These are phyloP conservation scores for Alternaria ethzedia DNA, from an alignment of 2,329 filamentous ascomycete genomes.

Conservation along the genomic window DNA sequence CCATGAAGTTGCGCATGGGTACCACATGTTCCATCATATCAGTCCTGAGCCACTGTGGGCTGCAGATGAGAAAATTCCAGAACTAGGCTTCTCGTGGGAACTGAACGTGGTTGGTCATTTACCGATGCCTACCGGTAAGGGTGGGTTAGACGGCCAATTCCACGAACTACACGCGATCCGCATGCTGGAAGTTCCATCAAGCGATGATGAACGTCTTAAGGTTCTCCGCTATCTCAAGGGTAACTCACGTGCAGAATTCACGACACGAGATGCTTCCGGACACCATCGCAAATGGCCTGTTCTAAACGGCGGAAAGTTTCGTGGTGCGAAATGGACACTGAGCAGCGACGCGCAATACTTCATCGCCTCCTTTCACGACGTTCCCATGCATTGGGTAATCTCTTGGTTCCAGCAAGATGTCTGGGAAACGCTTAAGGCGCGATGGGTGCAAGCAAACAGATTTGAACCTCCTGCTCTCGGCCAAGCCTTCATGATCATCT, in stretches of 20 bases:
- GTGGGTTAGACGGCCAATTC: neutral
- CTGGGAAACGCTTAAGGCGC: conserved; percentile 9
- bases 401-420: conserved; percentile 21
- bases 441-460: conserved; percentile 3
- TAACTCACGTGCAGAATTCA: neutral
- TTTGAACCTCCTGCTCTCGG: conserved; percentile 6
- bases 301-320: neutral
- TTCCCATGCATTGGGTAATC: conserved; percentile 22
- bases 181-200: neutral
- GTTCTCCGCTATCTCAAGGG: neutral
- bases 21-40: conserved; percentile 14
- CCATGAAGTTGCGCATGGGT: conserved; percentile 28
- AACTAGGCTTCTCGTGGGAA: conserved; percentile 30
- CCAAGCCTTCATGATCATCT: conserved; percentile 18
- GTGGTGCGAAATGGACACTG: conserved; percentile 7
- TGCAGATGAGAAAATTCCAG: conserved; percentile 6
- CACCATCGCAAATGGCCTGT: neutral
- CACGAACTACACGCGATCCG: neutral
- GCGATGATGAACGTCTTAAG: too few species aligned
- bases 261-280: neutral
- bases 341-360: neutral
- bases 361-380: conserved; percentile 14
- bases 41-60: conserved; percentile 19
- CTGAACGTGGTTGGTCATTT: conserved; percentile 7
- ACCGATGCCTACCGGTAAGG: neutral